Evolutionary conservation across 2,329 filamentous ascomycete species (phyloP).

Genomic region (Colletotrichum godetiae): DNA sequence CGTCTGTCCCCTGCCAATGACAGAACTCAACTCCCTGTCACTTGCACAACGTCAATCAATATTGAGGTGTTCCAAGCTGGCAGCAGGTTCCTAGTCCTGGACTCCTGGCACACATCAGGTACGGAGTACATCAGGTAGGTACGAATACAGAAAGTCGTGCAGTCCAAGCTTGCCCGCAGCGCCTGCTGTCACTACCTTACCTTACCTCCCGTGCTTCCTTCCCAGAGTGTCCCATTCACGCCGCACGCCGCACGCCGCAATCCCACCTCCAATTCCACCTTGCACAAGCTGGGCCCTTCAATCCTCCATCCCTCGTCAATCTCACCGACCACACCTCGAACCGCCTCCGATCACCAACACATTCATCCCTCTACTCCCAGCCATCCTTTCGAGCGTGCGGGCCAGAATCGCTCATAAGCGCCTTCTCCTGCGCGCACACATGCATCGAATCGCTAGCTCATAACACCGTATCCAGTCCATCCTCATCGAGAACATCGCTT

Average conservation of each 20-base stretch:
- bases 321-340: conserved; percentile 21
- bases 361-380: conserved; percentile 21
- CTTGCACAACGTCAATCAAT: conserved; percentile 12
- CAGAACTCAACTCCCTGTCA: neutral
- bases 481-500: neutral
- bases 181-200: neutral
- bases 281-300: conserved; percentile 20
- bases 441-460: conserved; percentile 16
- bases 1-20: conserved; percentile 2
- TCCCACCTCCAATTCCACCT: conserved; percentile 2
- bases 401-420: neutral
- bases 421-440: conserved; percentile 4
- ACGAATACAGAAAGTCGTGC: neutral
- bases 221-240: conserved; percentile 5
- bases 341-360: conserved; percentile 15
- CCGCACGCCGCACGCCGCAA: conserved; percentile 1
- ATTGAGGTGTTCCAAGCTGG: conserved; percentile 23
- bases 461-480: conserved; percentile 22
- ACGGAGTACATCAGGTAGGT: too few species aligned
- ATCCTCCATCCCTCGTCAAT: conserved; percentile 24
- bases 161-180: conserved; percentile 28
- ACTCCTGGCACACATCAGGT: neutral
- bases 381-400: conserved; percentile 13
- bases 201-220: neutral
- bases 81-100: conserved; percentile 11